Conservation (phyloP, 257 asterid genomes). For the Forsythia suspensa region DNA sequence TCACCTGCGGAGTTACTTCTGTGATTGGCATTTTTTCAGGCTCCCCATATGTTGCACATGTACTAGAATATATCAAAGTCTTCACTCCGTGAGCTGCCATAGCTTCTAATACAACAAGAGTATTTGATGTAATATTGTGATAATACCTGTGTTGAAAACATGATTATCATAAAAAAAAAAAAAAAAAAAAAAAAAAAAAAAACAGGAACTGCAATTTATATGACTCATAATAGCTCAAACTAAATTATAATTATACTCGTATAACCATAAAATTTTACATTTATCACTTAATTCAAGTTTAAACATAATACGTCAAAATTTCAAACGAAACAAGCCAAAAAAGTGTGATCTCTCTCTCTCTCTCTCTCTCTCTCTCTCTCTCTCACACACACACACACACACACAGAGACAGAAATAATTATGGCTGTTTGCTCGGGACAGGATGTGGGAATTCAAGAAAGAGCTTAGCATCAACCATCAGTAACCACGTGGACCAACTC, state of each 20-base stretch:
- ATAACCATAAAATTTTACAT: background rate
- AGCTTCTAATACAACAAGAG: slow-evolving; percentile 61
- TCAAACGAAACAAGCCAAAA: background rate
- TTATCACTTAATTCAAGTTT: background rate
- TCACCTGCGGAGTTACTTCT: slow-evolving; percentile 80
- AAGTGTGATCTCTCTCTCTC: too few species aligned
- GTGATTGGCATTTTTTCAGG: slow-evolving; percentile 87
- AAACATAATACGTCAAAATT: background rate
- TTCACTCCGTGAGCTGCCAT: slow-evolving; percentile 71
- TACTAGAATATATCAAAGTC: slow-evolving; percentile 79
- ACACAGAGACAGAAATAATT: background rate
- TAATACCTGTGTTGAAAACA: slow-evolving; percentile 49
- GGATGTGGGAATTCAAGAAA: background rate
- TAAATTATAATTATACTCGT: background rate
- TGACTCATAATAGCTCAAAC: background rate
- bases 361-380: too few species aligned
- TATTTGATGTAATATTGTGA: slow-evolving; percentile 80
- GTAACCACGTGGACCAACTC: background rate
- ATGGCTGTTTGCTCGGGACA: background rate
- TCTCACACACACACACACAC: background rate
- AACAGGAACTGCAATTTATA: background rate
- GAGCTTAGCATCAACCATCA: background rate
- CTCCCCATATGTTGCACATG: slow-evolving; percentile 89
- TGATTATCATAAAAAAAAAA: slow-evolving; percentile 4
- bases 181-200: background rate